Evolutionary conservation across 1,284 basidiomycete species (phyloP), one percentile per base, ranked within the genome.

Genomic region (Malassezia cuniculi): DNA sequence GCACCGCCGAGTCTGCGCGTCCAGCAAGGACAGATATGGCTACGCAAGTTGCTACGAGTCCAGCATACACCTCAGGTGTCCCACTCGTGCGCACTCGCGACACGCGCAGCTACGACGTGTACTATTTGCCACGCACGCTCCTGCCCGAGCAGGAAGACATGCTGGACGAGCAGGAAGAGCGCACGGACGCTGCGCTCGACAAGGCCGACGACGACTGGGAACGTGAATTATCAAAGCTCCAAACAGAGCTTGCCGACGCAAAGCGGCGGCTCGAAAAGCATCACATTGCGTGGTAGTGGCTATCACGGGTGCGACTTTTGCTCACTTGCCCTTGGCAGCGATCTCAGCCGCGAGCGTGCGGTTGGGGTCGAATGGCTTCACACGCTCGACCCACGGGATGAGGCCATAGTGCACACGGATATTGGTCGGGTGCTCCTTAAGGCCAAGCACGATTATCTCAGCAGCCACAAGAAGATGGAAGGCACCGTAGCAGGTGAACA

Each of bases 401-500:
- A 31, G 27, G 4, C 15, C 21, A 4, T 36, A 5, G 16, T 47
- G 19, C 15, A 32, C 20, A 12, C 12, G 27, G 36, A 58, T 55
- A 29, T 56, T 58, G n/a, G 38, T 35, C 4, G 44, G 36, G 14
- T 36, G 28, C 36, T 62, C 59, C 37, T 55, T 51, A 34, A 57
- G 36, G 2, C 54, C 41, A 17, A 54, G 36, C 0, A 43, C 49
- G 30, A 62, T 34, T 5, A 48, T 36, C 24, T 42, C 39, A 9
- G 38, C 43, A 1, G 60, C 50, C 5, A 68, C 68, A 30, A 71
- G 66, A 39, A 72, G 61, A 21, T 67, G 53, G 50, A 68, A 72
- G 2, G 70, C 57, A 4, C 73, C 73, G 31, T 68, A 69, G 4
- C 71, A 71, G 0, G 73, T 74, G 47, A 72, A 53, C 15, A 74